Base-by-base conservation (phyloP, 1,284 basidiomycete species). In the Austropuccinia psidii region DNA sequence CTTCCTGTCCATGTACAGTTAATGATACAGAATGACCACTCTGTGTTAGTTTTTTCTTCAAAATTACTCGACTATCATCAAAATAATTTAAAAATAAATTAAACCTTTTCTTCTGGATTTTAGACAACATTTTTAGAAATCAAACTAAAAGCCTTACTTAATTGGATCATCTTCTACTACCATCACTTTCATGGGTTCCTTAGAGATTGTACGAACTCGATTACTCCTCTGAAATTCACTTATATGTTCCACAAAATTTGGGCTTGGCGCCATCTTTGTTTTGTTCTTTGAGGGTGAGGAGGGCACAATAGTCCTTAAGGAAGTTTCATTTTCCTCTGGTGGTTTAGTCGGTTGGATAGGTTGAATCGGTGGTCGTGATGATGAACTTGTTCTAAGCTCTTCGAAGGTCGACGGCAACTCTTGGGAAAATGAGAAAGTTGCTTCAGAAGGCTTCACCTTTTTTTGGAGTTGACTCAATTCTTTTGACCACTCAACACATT, bases 21-120 rank as follows among this genome's bases (percentile, higher is more conserved):
- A 77, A 75, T 4, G 75, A 72, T 55, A 80, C 79, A 1, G 75
- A 74, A 69, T 79, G 78, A 0, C 76, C 77, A 45, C 78, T 79
- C 60, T 77, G 77, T 17, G 74, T 77, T 24, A 80, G 75, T 17
- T 78, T 77, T 64, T 78, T 77, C 54, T 75, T 67, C 37, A 80
- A 73, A 37, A 80, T 79, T 68, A 77, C 75, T 21, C 79, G 77
- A 70, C 68, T 70, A 21, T 31, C 21, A 6, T 19, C n/a, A n/a
- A n/a, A n/a, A n/a, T n/a, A n/a, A n/a, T n/a, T n/a, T n/a, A n/a
- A n/a, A n/a, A n/a, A n/a, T n/a, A n/a, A n/a, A n/a, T n/a, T n/a
- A n/a, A n/a, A n/a, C n/a, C n/a, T n/a, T n/a, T n/a, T n/a, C n/a
- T n/a, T n/a, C n/a, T n/a, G n/a, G n/a, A n/a, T n/a, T n/a, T n/a